A percentile compares a stretch with the other conserved stretches of the same genome.
Conservation (phyloP, 129 eudicot genomes). For the Kitagawia praeruptora region DNA sequence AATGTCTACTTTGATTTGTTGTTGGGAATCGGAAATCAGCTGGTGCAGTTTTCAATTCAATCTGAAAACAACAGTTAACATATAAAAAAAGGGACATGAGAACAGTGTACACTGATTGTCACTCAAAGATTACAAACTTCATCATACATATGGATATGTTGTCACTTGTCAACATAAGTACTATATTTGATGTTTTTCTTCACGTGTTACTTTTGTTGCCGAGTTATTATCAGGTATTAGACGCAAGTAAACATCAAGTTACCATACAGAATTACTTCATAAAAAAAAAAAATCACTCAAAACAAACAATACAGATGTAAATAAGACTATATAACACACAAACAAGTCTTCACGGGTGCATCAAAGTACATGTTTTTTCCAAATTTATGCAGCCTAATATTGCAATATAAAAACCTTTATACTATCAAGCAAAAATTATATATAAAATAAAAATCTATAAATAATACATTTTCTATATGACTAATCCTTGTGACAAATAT, state of each 20-base stretch:
- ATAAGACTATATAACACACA: not conserved
- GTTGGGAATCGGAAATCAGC: conserved; percentile 91
- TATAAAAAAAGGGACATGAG: not conserved
- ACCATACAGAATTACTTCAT: not conserved
- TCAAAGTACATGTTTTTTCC: too few relatives aligned
- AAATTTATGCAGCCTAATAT: too few relatives aligned
- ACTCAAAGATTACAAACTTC: not conserved
- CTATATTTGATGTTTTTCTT: not conserved
- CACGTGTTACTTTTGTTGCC: too few relatives aligned
- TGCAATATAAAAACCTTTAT: too few relatives aligned
- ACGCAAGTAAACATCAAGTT: too few relatives aligned
- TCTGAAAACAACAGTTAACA: conserved; percentile 25
- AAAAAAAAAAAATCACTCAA: not conserved
- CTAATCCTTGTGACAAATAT: not conserved
- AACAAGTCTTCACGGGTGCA: too few relatives aligned
- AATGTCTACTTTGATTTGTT: conserved; percentile 80
- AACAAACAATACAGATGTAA: not conserved
- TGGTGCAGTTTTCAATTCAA: conserved; percentile 83
- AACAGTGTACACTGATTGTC: not conserved
- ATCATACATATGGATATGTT: not conserved
- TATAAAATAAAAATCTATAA: too few relatives aligned
- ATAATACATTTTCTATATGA: not conserved
- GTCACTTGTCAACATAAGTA: not conserved
- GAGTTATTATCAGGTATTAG: not conserved
- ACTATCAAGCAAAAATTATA: not conserved